Evolutionary conservation across 345 rosid genomes (phyloP).

Genomic region (Aquilaria sinensis): DNA sequence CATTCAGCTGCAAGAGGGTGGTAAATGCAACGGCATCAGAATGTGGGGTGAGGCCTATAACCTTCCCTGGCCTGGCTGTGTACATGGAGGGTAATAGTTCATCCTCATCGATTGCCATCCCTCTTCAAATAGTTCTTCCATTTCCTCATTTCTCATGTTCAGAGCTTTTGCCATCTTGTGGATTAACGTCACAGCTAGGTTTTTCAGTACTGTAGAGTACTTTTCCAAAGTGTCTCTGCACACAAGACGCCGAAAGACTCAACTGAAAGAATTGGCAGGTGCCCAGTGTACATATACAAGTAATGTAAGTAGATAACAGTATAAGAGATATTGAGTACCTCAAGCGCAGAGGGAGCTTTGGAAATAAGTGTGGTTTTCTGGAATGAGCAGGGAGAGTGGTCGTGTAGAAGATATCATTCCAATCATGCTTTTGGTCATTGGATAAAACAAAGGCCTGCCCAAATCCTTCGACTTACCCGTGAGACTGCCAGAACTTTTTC

Average conservation of each 20-base stretch:
- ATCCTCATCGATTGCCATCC: constrained; percentile 26
- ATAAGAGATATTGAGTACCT: constrained; percentile 18
- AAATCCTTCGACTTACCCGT: constrained; percentile 32
- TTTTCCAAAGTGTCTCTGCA: constrained; percentile 29
- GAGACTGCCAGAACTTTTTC: constrained; percentile 27
- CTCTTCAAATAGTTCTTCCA: constrained; percentile 23
- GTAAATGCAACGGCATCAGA: constrained; percentile 24
- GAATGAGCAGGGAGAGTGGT: constrained; percentile 19
- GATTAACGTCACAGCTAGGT: constrained; percentile 18
- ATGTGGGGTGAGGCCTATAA: constrained; percentile 28
- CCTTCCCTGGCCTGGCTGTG: constrained; percentile 17
- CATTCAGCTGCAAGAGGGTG: constrained; percentile 26
- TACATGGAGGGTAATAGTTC: constrained; percentile 33
- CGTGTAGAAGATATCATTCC: constrained; percentile 31
- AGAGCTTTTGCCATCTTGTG: constrained; percentile 22
- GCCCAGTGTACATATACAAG: too few relatives aligned
- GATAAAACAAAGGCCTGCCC: constrained; percentile 38
- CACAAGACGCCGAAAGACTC: background rate
- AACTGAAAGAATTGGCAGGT: too few relatives aligned
- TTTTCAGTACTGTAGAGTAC: constrained; percentile 23
- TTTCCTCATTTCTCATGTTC: constrained; percentile 20
- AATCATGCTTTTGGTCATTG: constrained; percentile 41
- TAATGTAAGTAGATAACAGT: background rate
- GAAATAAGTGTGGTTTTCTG: constrained; percentile 28
- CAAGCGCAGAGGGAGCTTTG: constrained; percentile 25